Conservation (phyloP, 163 green algal species). For the Scenedesmus sp. region DNA sequence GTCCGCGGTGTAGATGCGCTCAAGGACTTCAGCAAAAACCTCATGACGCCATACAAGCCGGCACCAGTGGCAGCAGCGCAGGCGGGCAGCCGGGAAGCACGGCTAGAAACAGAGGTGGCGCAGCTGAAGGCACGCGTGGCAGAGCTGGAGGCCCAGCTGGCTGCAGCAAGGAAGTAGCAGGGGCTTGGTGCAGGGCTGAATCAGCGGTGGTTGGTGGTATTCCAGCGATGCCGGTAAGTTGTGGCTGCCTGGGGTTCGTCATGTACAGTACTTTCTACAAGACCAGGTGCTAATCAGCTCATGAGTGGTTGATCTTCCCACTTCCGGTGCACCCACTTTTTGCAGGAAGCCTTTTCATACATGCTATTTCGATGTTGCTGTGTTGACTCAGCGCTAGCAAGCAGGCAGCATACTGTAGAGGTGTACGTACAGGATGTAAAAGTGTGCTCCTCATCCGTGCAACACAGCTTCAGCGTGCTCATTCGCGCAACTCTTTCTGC, state of each 20-base stretch:
- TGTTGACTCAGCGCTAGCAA: too few relatives aligned
- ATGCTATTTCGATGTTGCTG: too few relatives aligned
- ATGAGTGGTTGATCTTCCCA: too few relatives aligned
- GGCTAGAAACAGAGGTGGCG: conserved; percentile 54
- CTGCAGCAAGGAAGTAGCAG: conserved; percentile 27
- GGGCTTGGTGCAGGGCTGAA: background rate
- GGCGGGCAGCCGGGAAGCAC: conserved; percentile 33
- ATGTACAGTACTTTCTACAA: too few relatives aligned
- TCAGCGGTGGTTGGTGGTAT: background rate
- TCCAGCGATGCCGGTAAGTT: background rate
- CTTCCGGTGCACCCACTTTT: too few relatives aligned
- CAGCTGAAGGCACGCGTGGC: conserved; percentile 52
- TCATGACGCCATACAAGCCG: conserved; percentile 77
- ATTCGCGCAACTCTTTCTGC: too few relatives aligned
- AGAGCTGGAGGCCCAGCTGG: conserved; percentile 57
- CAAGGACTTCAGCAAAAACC: conserved; percentile 77
- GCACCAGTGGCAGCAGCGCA: conserved; percentile 54
- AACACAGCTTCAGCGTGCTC: too few relatives aligned
- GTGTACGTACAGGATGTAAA: too few relatives aligned
- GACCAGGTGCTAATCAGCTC: too few relatives aligned
- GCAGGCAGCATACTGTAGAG: too few relatives aligned
- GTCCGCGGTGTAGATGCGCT: conserved; percentile 87
- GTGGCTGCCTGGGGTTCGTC: background rate
- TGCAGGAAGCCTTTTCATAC: too few relatives aligned
- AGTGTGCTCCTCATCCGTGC: too few relatives aligned